These are phyloP conservation scores for Microdochium trichocladiopsis DNA, from an alignment of 2,329 filamentous ascomycete genomes.

Conservation along the genomic window DNA sequence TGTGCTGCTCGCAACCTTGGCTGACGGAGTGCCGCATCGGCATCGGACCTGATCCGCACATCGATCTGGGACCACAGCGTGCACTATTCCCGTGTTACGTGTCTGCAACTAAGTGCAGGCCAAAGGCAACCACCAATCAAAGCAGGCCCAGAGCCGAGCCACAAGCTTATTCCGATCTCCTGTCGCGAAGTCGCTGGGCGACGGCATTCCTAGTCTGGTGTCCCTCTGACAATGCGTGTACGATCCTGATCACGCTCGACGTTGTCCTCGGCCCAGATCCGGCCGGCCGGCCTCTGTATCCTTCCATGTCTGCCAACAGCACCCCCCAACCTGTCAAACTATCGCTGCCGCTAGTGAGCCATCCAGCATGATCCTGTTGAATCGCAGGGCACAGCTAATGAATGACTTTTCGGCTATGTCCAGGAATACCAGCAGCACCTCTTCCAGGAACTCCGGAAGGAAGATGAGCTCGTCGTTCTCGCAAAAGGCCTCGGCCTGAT, in stretches of 20 bases:
- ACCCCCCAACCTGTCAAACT: conserved; percentile 68
- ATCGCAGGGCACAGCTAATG: conserved; percentile 6
- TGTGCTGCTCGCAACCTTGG: too few relatives aligned
- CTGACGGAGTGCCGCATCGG: too few relatives aligned
- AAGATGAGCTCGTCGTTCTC: conserved; percentile 91
- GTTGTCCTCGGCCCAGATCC: background rate
- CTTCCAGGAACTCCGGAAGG: conserved; percentile 80
- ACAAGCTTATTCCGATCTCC: too few relatives aligned
- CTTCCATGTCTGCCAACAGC: conserved; percentile 34
- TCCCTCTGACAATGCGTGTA: background rate
- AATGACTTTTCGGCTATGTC: conserved; percentile 1
- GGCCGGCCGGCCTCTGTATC: background rate
- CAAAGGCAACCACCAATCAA: too few relatives aligned
- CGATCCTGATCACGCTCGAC: background rate
- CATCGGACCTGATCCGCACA: too few relatives aligned
- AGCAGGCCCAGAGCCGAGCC: too few relatives aligned
- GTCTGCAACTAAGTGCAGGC: too few relatives aligned
- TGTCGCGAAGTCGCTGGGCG: too few relatives aligned
- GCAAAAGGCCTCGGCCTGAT: conserved; percentile 88
- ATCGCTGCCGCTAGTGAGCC: conserved; percentile 62
- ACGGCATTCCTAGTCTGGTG: too few relatives aligned
- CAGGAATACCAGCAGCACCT: conserved; percentile 90
- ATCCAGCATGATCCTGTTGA: background rate
- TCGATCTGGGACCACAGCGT: too few relatives aligned
- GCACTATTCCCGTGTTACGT: too few relatives aligned